A percentile compares a stretch with the other conserved stretches of the same genome.
These are phyloP conservation scores for Wickerhamomyces pijperi DNA, from an alignment of 805 yeast species.

Conservation along the genomic window DNA sequence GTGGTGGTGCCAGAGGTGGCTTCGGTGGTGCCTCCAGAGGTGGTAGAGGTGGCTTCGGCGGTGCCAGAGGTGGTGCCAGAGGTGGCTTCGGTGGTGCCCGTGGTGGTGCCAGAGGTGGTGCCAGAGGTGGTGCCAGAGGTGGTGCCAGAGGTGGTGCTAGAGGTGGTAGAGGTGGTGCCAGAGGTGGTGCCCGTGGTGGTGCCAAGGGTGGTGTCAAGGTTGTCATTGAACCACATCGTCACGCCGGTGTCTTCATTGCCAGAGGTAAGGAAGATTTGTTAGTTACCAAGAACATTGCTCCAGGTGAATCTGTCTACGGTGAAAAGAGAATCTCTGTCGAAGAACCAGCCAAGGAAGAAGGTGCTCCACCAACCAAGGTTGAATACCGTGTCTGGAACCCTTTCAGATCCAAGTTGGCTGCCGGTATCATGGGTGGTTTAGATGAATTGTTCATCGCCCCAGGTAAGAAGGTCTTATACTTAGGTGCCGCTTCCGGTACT, in stretches of 20 bases:
- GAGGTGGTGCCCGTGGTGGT: constrained; percentile 73
- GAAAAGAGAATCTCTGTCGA: constrained; percentile 93
- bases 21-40: constrained; percentile 47
- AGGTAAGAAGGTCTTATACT: constrained; percentile 92
- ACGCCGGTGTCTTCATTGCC: constrained; percentile 97
- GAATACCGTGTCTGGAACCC: constrained; percentile 99
- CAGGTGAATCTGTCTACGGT: constrained; percentile 98
- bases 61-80: constrained; percentile 24
- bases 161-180: constrained; percentile 41
- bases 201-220: constrained; percentile 91
- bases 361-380: constrained; percentile 81
- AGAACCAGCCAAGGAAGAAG: constrained; percentile 83
- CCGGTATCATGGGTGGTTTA: constrained; percentile 99
- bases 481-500: constrained; percentile 99
- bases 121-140: constrained; percentile 40
- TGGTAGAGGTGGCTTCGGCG: constrained; percentile 31
- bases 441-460: constrained; percentile 97
- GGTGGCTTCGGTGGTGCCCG: constrained; percentile 24
- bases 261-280: constrained; percentile 98
- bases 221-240: constrained; percentile 97
- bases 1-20: constrained; percentile 33
- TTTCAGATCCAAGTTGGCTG: constrained; percentile 98
- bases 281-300: constrained; percentile 93
- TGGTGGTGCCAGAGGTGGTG: constrained; percentile 40
- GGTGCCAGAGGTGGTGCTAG: constrained; percentile 47